Evolutionary conservation across 306 rosid genomes (phyloP).

Genomic region (Castanea crenata): DNA sequence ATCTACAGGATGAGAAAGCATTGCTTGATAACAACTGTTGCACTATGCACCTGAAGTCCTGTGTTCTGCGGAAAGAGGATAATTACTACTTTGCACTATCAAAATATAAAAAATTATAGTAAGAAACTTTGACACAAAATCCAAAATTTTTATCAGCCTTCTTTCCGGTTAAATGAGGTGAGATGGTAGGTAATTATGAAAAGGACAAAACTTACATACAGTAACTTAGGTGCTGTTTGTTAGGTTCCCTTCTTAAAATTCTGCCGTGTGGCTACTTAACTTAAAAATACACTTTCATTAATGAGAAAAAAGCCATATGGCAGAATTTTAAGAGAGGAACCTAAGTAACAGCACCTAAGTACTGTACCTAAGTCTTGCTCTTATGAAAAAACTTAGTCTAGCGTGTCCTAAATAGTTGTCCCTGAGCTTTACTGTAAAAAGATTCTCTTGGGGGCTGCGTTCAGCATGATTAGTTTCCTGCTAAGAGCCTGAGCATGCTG

Average conservation of each 20-base stretch:
- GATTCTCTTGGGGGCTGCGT: neutral
- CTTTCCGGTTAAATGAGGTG: slow-evolving; percentile 79
- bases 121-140: slow-evolving; percentile 60
- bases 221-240: too few relatives aligned
- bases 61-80: slow-evolving; percentile 84
- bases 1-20: slow-evolving; percentile 58
- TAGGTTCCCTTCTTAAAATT: too few relatives aligned
- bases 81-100: slow-evolving; percentile 89
- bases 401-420: too few relatives aligned
- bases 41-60: slow-evolving; percentile 67
- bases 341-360: too few relatives aligned
- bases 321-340: too few relatives aligned
- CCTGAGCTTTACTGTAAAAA: neutral
- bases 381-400: neutral
- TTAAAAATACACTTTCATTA: too few relatives aligned
- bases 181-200: neutral
- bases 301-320: too few relatives aligned
- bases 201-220: too few relatives aligned
- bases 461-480: neutral
- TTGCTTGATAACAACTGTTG: slow-evolving; percentile 46
- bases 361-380: too few relatives aligned
- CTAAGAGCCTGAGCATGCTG: neutral
- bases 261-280: too few relatives aligned
- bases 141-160: slow-evolving; percentile 71
- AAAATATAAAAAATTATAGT: slow-evolving; percentile 71